Evolutionary conservation across 73 alveolate genomes (phyloP).

Genomic region (Paramecium pentaurelia): DNA sequence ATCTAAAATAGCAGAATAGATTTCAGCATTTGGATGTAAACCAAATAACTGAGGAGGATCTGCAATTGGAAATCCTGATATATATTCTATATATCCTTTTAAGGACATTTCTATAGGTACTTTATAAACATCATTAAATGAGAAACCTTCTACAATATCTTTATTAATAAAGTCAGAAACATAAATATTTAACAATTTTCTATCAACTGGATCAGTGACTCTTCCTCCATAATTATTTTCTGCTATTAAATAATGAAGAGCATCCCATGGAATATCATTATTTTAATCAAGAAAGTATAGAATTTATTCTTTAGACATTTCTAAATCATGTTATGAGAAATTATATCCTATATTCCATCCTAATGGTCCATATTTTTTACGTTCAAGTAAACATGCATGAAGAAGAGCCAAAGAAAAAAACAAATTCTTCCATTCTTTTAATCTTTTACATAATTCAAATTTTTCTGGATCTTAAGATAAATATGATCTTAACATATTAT

Average conservation of each 20-base stretch:
- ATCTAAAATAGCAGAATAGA: constrained; percentile 92
- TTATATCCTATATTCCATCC: constrained; percentile 96
- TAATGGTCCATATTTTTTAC: constrained; percentile 95
- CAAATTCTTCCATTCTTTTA: constrained; percentile 89
- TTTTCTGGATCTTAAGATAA: constrained; percentile 4
- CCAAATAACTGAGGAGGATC: constrained; percentile 97
- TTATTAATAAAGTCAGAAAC: constrained; percentile 76
- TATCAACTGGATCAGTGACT: constrained; percentile 95
- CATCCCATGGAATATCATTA: constrained; percentile 90
- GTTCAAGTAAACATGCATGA: constrained; percentile 94
- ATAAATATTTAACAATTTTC: constrained; percentile 86
- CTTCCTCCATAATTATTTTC: constrained; percentile 97
- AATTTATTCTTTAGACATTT: constrained; percentile 84
- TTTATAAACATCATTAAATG: constrained; percentile 63
- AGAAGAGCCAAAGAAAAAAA: constrained; percentile 93
- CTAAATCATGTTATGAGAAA: constrained; percentile 93
- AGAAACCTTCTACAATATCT: constrained; percentile 74
- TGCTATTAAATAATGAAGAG: constrained; percentile 85
- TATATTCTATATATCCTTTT: constrained; percentile 76
- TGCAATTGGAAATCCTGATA: constrained; percentile 80
- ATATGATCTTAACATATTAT: constrained; percentile 83
- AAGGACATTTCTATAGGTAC: constrained; percentile 67
- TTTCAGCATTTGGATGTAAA: constrained; percentile 96
- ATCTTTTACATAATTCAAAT: constrained; percentile 69
- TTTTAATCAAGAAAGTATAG: constrained; percentile 86